Evolutionary conservation across 2,329 filamentous ascomycete genomes (phyloP).

Genomic region (Stachybotrys elegans): DNA sequence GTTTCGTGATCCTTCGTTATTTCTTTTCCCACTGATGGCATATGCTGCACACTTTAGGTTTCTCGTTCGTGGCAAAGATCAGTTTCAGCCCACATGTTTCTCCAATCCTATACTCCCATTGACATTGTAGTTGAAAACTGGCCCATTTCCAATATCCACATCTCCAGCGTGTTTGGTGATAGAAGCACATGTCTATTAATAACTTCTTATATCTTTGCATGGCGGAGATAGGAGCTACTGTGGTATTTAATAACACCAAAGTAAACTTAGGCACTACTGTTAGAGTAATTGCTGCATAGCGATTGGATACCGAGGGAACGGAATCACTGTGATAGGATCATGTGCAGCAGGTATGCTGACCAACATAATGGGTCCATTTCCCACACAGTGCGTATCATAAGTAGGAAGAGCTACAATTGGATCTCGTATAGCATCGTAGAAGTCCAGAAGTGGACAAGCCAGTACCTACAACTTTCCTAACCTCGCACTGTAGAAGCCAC

Average conservation of each 20-base stretch:
- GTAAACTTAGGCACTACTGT: not conserved
- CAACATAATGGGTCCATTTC: no score
- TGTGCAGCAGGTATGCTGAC: no score
- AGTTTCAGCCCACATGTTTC: not conserved
- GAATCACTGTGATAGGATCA: no score
- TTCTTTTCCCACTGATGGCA: no score
- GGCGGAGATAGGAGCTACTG: not conserved
- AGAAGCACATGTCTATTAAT: not conserved
- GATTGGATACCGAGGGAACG: not conserved
- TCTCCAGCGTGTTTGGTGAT: not conserved
- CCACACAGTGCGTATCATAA: not conserved
- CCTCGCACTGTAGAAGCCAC: not conserved
- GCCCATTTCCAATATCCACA: not conserved
- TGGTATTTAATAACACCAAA: not conserved
- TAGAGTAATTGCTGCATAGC: not conserved
- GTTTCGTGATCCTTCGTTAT: no score
- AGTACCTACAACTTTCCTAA: not conserved
- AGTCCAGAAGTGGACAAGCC: not conserved
- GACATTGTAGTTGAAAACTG: not conserved
- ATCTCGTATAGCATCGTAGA: not conserved
- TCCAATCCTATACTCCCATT: not conserved
- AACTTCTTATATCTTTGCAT: not conserved
- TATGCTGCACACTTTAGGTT: not conserved
- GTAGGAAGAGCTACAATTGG: not conserved
- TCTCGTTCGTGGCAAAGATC: not conserved